Conservation (phyloP, 2,329 filamentous ascomycete species). For the Chaetomiaceae sp. region DNA sequence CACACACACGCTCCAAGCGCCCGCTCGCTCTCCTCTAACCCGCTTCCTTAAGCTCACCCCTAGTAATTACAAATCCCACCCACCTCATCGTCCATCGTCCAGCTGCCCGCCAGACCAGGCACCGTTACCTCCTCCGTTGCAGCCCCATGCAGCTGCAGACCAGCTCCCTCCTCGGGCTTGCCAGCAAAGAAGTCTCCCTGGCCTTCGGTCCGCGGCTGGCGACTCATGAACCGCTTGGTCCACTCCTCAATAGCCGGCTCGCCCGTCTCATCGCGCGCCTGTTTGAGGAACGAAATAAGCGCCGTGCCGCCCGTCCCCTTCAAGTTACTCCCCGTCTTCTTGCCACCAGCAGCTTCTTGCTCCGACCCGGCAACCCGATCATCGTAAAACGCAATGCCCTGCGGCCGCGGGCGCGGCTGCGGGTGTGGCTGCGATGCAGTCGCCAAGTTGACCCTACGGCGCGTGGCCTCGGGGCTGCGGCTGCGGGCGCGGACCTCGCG, state of each 20-base stretch:
- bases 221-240: slow-evolving; percentile 55
- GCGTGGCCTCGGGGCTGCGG: slow-evolving; percentile 50
- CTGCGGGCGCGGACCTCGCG: slow-evolving; percentile 67
- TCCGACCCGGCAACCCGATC: slow-evolving; percentile 13
- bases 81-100: slow-evolving; percentile 80
- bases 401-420: slow-evolving; percentile 27
- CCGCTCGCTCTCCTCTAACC: neutral
- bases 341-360: slow-evolving; percentile 26
- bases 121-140: slow-evolving; percentile 45
- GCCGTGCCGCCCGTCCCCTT: slow-evolving; percentile 91
- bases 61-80: slow-evolving; percentile 59
- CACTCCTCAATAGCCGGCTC: slow-evolving; percentile 76
- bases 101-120: slow-evolving; percentile 72
- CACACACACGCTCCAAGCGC: neutral
- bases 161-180: slow-evolving; percentile 45
- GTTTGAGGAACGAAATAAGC: slow-evolving; percentile 91
- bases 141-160: slow-evolving; percentile 31
- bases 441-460: slow-evolving; percentile 56
- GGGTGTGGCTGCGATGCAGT: slow-evolving; percentile 52
- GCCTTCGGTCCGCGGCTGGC: slow-evolving; percentile 46
- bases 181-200: slow-evolving; percentile 55
- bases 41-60: neutral
- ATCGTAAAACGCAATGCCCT: slow-evolving; percentile 31
- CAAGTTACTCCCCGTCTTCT: slow-evolving; percentile 60
- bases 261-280: slow-evolving; percentile 91